phyloP scores from a whole-genome alignment of 371 early-diverging fungal species.

The Gilbertella persicaria region DNA sequence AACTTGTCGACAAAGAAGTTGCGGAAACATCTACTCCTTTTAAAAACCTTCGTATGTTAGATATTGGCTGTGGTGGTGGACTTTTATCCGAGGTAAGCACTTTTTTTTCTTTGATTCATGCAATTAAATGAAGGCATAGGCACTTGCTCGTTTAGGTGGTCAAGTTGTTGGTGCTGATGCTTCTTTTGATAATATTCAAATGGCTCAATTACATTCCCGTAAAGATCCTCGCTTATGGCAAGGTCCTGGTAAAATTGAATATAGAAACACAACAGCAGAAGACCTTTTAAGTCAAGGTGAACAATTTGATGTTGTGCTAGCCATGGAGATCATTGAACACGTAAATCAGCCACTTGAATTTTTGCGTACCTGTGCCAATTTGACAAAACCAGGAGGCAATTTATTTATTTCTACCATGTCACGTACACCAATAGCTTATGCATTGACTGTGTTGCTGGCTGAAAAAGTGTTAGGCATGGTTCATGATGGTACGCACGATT shows the following conservation, averaged over 20 bases:
- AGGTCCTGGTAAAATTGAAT: conserved; percentile 61
- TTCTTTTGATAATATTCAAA: conserved; percentile 74
- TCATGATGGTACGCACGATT: conserved; percentile 87
- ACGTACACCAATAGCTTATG: conserved; percentile 75
- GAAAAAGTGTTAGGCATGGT: conserved; percentile 83
- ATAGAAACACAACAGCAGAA: conserved; percentile 73
- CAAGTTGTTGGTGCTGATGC: conserved; percentile 88
- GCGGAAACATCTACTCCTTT: conserved; percentile 49
- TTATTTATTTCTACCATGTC: conserved; percentile 91
- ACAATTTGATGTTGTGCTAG: conserved; percentile 81
- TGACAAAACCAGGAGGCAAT: conserved; percentile 71
- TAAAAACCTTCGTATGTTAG: conserved; percentile 70
- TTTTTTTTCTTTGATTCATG: background rate
- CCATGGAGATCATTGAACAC: conserved; percentile 94
- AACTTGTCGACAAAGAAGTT: conserved; percentile 25
- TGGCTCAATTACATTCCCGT: conserved; percentile 75
- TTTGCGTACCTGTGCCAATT: conserved; percentile 60
- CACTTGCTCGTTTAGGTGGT: conserved; percentile 84
- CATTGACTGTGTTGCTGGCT: conserved; percentile 83
- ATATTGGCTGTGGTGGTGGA: conserved; percentile 97
- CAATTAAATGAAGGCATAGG: conserved; percentile 32
- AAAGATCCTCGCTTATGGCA: conserved; percentile 64
- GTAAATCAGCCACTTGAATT: conserved; percentile 79
- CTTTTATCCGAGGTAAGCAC: conserved; percentile 77
- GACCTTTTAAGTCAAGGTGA: conserved; percentile 55